Conservation (phyloP, 2,329 filamentous ascomycete genomes). For the Fusarium avenaceum region DNA sequence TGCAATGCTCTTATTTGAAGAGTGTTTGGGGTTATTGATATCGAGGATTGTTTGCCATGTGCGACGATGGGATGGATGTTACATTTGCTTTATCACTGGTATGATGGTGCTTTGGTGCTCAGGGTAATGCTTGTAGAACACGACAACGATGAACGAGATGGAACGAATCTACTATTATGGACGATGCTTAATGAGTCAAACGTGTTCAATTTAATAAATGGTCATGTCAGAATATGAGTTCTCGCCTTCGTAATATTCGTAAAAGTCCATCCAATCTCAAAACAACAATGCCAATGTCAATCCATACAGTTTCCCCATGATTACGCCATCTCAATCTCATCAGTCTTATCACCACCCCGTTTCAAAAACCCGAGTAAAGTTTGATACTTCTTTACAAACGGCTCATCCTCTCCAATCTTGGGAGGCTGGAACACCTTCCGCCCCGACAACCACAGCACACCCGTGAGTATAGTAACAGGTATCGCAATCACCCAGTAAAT, state of each 20-base stretch:
- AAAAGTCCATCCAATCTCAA: neutral
- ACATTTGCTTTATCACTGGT: neutral
- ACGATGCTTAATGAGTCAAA: neutral
- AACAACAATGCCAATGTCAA: neutral
- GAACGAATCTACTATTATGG: neutral
- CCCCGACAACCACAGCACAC: slow-evolving; percentile 40
- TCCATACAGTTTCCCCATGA: too few relatives aligned
- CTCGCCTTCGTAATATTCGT: neutral
- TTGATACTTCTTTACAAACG: neutral
- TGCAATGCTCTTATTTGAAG: slow-evolving; percentile 11
- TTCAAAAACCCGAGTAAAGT: neutral
- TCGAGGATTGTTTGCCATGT: neutral
- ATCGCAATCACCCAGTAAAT: slow-evolving; percentile 53
- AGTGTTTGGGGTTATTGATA: fast-evolving
- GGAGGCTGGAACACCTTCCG: slow-evolving; percentile 7
- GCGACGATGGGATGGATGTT: neutral
- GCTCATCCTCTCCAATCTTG: slow-evolving; percentile 27
- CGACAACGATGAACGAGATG: neutral
- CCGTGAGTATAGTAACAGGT: slow-evolving; percentile 47
- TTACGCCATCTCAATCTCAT: neutral
- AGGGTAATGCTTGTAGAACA: neutral
- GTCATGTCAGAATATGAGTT: neutral
- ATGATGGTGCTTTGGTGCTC: neutral
- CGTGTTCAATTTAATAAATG: neutral
- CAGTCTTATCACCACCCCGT: neutral